Evolutionary conservation across 2,329 filamentous ascomycete species (phyloP), one percentile per base, ranked within the genome.

Genomic region (Calonectria pauciramosa): DNA sequence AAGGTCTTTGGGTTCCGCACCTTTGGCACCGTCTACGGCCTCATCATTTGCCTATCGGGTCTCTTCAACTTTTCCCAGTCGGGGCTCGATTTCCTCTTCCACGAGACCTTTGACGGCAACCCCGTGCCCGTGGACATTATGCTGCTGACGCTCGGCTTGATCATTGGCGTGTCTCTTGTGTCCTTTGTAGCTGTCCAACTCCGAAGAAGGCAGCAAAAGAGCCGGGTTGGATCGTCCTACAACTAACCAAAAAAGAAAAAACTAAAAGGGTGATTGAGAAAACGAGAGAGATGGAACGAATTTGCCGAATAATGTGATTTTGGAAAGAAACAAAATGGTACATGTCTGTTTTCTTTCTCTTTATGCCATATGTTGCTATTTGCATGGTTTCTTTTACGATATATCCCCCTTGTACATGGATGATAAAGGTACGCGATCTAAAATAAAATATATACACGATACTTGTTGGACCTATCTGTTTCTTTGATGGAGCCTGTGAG

Each of bases 1-100:
- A 98, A 98, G 86, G 95, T 98, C 44, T 98, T 98, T 83, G 96
- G 96, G 20, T 98, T 98, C 86, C 90, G 93, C 75, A 98, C 95
- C 0, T 98, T 98, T 79, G 96, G 96, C 59, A 98, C 95, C 72
- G 95, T 98, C n/a, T 98, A 98, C 84, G 96, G 96, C 14, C 89
- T 96, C 26, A 94, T 98, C 78, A 98, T 98, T 79, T 97, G 95
- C 84, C 86, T 97, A 2, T 93, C 95, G 0, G 96, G 96, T 0
- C 84, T 98, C 0, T 90, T 96, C 81, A 98, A 97, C 85, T 96
- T 98, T 81, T 91, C 91, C 1, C 95, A 98, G 86, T 93, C 93
- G 7, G 95, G 91, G 0, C 88, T 98, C 41, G 96, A 98, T 83
- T 91, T 93, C 30, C 83, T 96, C 44, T 95, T 96, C 51, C 94